Base-by-base conservation (phyloP, 768 basidiomycete genomes). In the Lentinula sp. region DNA sequence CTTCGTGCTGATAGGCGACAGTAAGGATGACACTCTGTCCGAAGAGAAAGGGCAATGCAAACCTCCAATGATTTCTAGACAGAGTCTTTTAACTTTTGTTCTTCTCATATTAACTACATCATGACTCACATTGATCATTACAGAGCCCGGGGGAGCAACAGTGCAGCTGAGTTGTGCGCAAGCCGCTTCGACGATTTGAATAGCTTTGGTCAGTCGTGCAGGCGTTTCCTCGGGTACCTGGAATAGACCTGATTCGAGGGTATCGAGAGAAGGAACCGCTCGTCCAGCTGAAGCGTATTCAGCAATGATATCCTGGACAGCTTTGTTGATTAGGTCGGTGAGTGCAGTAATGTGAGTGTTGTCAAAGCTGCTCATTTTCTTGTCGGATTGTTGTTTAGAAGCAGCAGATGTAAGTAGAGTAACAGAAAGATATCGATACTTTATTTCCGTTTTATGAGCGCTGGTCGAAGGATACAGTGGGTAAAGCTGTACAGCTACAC, bases 211-310 rank as follows among this genome's bases (percentile, higher is more conserved):
- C 10, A 76, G 62, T 15, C 52, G 35, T 31, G 66, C 69, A 18
- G 67, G 60, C 37, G 65, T 65, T 6, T 63, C 60, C 10, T 68
- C 60, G 8, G 65, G 65, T 2, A 60, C 59, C 48, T 78, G 77
- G 55, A 80, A 67, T 1, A 76, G 75, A 40, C 76, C 73, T 42
- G 64, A 67, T 16, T 60, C 64, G 0, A 67, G 67, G 28, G 71
- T 71, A 55, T 78, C 71, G 10, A 81, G 69, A 50, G 73, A 66
- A 7, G 74, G 78, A 1, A 72, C 65, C 7, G 61, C 61, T 5
- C 58, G 64, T 1, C 70, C 71, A 0, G 62, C 64, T 46, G 64
- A 66, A 53, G 66, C 68, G 10, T 76, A 76, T 46, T 72, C 67
- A 51, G 73, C 52, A 3, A 75, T 73, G 40, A 74, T 67, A 7